These are phyloP conservation scores for Fagopyrum tataricum DNA, from an alignment of 148 eudicot genomes.

Conservation along the genomic window DNA sequence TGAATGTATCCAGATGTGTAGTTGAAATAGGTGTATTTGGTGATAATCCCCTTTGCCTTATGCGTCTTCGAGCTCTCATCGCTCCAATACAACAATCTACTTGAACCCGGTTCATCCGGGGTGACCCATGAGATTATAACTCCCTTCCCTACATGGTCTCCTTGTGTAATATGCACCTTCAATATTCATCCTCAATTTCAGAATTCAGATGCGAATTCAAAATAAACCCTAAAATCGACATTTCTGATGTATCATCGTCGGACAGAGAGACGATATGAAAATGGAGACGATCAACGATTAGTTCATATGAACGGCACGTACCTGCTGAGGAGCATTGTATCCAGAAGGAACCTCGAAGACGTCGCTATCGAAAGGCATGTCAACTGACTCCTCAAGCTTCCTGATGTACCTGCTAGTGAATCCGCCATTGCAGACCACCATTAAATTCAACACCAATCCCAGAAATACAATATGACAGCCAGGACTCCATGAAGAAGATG, in stretches of 20 bases:
- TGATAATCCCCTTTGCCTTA: slow-evolving; percentile 28
- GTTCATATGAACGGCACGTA: background rate
- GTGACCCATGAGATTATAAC: slow-evolving; percentile 92
- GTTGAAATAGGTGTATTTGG: slow-evolving; percentile 49
- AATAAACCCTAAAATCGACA: too few species aligned
- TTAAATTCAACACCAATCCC: background rate
- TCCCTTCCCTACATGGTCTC: slow-evolving; percentile 69
- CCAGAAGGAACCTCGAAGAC: slow-evolving; percentile 46
- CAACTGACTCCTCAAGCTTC: slow-evolving; percentile 17
- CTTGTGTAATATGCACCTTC: slow-evolving; percentile 83
- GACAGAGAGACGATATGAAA: too few species aligned
- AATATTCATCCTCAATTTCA: background rate
- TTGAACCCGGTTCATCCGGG: slow-evolving; percentile 50
- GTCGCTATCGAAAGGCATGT: slow-evolving; percentile 59
- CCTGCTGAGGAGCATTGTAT: slow-evolving; percentile 75
- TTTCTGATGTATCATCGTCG: too few species aligned
- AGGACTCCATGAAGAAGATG: background rate
- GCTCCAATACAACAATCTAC: slow-evolving; percentile 48
- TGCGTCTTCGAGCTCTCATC: slow-evolving; percentile 34
- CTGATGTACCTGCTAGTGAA: slow-evolving; percentile 31
- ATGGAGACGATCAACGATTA: too few species aligned
- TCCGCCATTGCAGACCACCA: background rate
- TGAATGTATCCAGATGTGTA: slow-evolving; percentile 84
- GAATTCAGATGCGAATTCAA: too few species aligned
- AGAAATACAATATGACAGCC: background rate